phyloP scores from a whole-genome alignment of 495 filamentous ascomycete genomes.

The Neurospora tetraspora region DNA sequence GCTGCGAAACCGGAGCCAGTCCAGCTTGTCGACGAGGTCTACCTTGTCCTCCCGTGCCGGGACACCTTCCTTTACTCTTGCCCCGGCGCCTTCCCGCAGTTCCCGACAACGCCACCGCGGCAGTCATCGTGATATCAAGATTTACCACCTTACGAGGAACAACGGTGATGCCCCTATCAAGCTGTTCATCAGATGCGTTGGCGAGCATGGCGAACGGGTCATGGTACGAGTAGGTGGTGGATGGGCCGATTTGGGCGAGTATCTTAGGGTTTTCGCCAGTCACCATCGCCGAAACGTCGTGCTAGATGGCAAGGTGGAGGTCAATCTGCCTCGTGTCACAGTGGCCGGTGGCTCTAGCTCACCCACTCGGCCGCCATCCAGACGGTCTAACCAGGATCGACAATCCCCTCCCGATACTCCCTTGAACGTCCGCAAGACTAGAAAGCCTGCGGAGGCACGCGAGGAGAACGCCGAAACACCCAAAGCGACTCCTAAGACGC shows the following conservation, averaged over 20 bases:
- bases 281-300: slow-evolving; percentile 60
- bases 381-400: slow-evolving; percentile 23
- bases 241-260: slow-evolving; percentile 92
- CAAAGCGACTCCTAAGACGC: background rate
- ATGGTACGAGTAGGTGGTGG: slow-evolving; percentile 97
- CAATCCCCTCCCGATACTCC: slow-evolving; percentile 24
- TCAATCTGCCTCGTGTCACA: slow-evolving; percentile 24
- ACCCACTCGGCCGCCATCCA: slow-evolving; percentile 16
- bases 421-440: slow-evolving; percentile 40
- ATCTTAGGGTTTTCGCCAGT: slow-evolving; percentile 81
- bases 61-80: slow-evolving; percentile 60
- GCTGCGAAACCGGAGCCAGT: slow-evolving; percentile 29
- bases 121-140: slow-evolving; percentile 60
- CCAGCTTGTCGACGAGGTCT: slow-evolving; percentile 29
- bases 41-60: slow-evolving; percentile 41
- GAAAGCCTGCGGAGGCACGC: slow-evolving; percentile 22
- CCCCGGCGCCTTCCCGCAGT: slow-evolving; percentile 43
- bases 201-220: slow-evolving; percentile 80
- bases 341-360: slow-evolving; percentile 26
- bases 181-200: slow-evolving; percentile 84
- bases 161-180: slow-evolving; percentile 81
- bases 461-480: slow-evolving; percentile 11
- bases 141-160: slow-evolving; percentile 84
- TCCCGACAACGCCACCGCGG: slow-evolving; percentile 32
- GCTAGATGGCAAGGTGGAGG: slow-evolving; percentile 41